Conservation (phyloP, 306 rosid genomes). For the Inga leiocalycina region DNA sequence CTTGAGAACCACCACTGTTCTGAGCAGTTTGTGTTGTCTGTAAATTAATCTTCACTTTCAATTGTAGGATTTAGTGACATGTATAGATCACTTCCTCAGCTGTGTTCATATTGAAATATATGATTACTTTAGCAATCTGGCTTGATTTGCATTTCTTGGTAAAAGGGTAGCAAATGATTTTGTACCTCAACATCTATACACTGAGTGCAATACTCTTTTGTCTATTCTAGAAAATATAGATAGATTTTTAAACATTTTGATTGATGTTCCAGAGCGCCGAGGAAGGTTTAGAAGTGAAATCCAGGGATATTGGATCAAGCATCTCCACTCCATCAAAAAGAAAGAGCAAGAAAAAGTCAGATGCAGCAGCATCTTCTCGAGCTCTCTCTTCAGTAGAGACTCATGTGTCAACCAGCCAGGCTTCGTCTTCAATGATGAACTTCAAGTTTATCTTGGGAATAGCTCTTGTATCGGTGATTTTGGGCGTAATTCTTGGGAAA, state of each 20-base stretch:
- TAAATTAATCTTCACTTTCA: background rate
- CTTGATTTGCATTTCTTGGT: background rate
- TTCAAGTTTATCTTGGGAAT: constrained; percentile 70
- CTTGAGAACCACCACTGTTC: background rate
- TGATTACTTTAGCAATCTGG: background rate
- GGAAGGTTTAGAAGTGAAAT: constrained; percentile 65
- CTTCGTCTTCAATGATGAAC: constrained; percentile 51
- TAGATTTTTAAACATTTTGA: constrained; percentile 17
- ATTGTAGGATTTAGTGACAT: background rate
- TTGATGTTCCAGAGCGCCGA: constrained; percentile 59
- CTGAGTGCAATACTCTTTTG: constrained; percentile 1
- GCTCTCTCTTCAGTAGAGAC: constrained; percentile 55
- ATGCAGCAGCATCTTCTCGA: constrained; percentile 57
- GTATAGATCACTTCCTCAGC: background rate
- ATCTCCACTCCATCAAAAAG: constrained; percentile 72
- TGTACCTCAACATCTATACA: background rate
- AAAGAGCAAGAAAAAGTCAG: constrained; percentile 79
- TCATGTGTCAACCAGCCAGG: constrained; percentile 43
- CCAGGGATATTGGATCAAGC: constrained; percentile 79
- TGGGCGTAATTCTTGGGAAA: constrained; percentile 87
- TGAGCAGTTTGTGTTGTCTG: background rate
- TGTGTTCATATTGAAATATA: background rate
- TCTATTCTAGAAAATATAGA: constrained; percentile 17
- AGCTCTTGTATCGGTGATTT: constrained; percentile 70
- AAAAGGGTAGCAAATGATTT: background rate